Base-by-base conservation (phyloP, 1,284 basidiomycete genomes). In the Schizophyllum commune region DNA sequence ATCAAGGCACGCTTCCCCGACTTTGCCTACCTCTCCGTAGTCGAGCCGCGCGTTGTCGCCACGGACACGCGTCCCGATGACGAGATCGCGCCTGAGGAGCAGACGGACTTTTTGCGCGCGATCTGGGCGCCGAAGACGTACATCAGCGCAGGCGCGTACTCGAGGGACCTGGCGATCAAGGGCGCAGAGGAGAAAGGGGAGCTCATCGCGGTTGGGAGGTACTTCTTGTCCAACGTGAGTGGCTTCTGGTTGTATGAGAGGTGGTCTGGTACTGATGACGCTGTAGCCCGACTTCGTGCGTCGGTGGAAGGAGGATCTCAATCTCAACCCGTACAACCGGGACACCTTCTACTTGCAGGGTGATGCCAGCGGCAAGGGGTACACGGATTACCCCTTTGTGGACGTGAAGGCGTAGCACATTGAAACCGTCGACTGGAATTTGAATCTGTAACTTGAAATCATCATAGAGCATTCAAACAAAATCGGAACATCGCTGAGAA, bases 11-110 rank as follows among this genome's bases (percentile, higher is more conserved):
- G 63, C 2, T 71, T 73, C 65, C 78, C 80, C 33, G 65, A 73
- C 9, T 72, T 83, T 3, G 80, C 79, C 13, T 83, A 81, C 64
- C 62, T 83, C 33, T 83, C 85, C 68, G 70, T 75, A 32, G 70
- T 78, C 33, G 80, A 82, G 66, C 70, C 75, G 1, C 68, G 74
- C 53, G 65, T 70, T 9, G 55, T 27, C 27, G 27, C 61, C 32
- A 71, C 65, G 1, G 54, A 1, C 55, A 19, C 1, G 11, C 64
- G 66, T 13, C 6, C 9, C 5, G 27, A 57, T 13, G n/a, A 20
- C 9, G 27, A 52, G 32, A 9, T 17, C 55, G 65, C 53, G 55
- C n/a, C 27, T 6, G 60, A 54, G 4, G 58, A 66, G 56, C 68
- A 66, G 9, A 73, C 72, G 58, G 63, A 72, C 57, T 71, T 72